Percentiles rank a stretch among this genome's conserved stretches.
These are phyloP conservation scores for Solanum sitiens DNA, from an alignment of 257 asterid species.

Conservation along the genomic window DNA sequence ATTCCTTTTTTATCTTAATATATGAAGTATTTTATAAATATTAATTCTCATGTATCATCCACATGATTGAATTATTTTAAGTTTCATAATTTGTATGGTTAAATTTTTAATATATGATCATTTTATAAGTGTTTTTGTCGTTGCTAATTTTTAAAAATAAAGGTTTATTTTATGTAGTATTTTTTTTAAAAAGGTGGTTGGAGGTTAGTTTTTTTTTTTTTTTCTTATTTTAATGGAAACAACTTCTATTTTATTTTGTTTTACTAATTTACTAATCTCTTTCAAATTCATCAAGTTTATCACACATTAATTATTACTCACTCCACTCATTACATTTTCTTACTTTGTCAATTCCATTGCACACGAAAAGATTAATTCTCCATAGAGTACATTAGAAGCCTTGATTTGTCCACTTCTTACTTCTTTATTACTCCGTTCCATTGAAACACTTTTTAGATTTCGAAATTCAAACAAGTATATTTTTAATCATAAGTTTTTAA, in stretches of 20 bases:
- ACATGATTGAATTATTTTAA: too few relatives aligned
- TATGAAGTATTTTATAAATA: neutral
- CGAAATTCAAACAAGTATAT: too few relatives aligned
- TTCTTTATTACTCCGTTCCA: neutral
- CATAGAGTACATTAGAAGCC: neutral
- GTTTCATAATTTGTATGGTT: neutral
- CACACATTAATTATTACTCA: neutral
- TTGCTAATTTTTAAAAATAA: neutral
- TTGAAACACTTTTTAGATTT: too few relatives aligned
- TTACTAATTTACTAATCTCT: neutral
- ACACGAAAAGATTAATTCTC: too few relatives aligned
- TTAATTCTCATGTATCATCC: neutral
- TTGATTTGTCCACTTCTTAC: neutral
- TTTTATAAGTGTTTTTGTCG: neutral
- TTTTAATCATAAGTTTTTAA: too few relatives aligned
- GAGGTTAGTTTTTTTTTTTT: neutral
- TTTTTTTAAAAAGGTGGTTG: neutral
- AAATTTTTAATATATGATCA: neutral
- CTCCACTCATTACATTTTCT: neutral
- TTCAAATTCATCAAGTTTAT: neutral
- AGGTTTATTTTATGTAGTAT: neutral
- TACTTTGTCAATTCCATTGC: neutral
- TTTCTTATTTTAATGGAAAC: neutral
- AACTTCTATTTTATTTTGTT: neutral
- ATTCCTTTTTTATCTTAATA: neutral